Evolutionary conservation across 257 asterid genomes (phyloP), one percentile per base, ranked within the genome.

Genomic region (Capsicum pubescens): DNA sequence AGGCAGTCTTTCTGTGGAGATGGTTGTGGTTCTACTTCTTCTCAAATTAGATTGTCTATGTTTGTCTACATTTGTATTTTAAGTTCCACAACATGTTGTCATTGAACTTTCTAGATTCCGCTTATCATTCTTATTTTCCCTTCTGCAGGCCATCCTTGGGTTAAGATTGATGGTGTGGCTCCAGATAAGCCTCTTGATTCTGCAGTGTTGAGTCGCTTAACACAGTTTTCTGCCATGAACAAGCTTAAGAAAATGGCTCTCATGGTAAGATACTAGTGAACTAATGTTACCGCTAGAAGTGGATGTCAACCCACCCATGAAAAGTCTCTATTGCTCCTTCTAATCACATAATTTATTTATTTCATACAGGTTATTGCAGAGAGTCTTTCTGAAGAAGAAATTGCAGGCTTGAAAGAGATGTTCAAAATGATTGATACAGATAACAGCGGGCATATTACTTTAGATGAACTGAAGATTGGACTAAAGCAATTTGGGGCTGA

Each of bases 101-200:
- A 52, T 26, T 52, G 63, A 26, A 52, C 26, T 76, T 54, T 54
- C 61, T 2, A 54, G 19, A 26, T 52, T 54, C 63, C 3, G 5
- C 63, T 13, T 52, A 52, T 76, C n/a, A 16, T 76, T 17, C 21
- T 54, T 82, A 8, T 61, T 80, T 81, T 58, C 56, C 60, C 46
- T 46, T 69, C 52, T 12, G 88, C 87, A 94, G 98, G 97, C 89
- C 97, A 94, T 86, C 96, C 95, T 26, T 93, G 97, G 97, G 94
- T 93, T 84, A 91, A 88, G 86, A 85, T 89, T 61, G 93, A 91
- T 1, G 98, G 98, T 57, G 94, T 90, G 57, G 98, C 98, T 56
- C 96, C 93, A 1, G 97, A 94, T 87, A 94, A 89, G 90, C 95
- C 96, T 86, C 94, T 94, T 15, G 96, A 92, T 81, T 90, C 95